Percentiles rank a stretch among this genome's conserved stretches.
Conservation (phyloP, 768 basidiomycete species). For the Royoungia palumana region DNA sequence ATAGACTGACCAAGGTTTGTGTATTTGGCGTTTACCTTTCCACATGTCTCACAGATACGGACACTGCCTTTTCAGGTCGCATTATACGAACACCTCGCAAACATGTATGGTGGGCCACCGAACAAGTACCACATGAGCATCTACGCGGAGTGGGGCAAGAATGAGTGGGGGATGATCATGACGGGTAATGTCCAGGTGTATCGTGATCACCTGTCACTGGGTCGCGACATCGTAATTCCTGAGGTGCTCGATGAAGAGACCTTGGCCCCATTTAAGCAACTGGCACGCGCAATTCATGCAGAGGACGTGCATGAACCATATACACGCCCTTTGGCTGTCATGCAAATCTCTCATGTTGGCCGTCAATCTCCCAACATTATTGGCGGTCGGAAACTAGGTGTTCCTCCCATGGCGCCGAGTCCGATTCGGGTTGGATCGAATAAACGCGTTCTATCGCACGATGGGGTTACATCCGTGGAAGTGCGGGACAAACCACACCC, state of each 20-base stretch:
- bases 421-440: conserved; percentile 46
- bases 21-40: not conserved
- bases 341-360: conserved; percentile 83
- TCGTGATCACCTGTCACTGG: conserved; percentile 59
- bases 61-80: conserved; percentile 57
- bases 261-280: conserved; percentile 46
- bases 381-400: conserved; percentile 61
- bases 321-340: conserved; percentile 47
- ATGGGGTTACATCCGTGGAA: conserved; percentile 3
- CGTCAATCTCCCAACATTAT: conserved; percentile 77
- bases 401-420: conserved; percentile 70
- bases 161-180: conserved; percentile 84
- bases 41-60: not conserved
- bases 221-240: conserved; percentile 69
- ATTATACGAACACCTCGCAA: conserved; percentile 81
- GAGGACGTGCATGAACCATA: conserved; percentile 5
- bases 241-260: conserved; percentile 38
- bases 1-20: conserved; percentile 54
- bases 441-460: conserved; percentile 5
- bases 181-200: conserved; percentile 84
- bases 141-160: conserved; percentile 71
- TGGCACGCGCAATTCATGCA: conserved; percentile 53
- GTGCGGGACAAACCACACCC: conserved; percentile 15
- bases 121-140: conserved; percentile 59
- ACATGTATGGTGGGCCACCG: conserved; percentile 66